Conservation (phyloP, 2,329 filamentous ascomycete species). For the Trichophyton simii region DNA sequence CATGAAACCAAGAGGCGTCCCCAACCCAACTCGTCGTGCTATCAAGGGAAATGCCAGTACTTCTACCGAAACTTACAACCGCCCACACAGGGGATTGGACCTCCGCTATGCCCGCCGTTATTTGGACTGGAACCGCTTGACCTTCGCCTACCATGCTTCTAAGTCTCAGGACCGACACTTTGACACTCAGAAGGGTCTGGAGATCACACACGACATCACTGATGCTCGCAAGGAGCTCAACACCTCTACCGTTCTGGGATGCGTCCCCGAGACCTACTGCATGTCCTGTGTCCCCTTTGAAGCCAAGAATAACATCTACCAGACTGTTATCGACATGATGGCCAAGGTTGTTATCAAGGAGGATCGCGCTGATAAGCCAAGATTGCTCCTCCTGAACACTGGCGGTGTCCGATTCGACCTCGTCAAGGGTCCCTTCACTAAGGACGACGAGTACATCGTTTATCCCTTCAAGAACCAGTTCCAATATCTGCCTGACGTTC, state of each 20-base stretch:
- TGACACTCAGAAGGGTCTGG: slow-evolving; percentile 38
- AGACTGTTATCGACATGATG: slow-evolving; percentile 40
- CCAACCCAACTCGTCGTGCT: slow-evolving; percentile 31
- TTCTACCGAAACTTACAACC: not conserved
- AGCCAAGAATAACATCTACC: slow-evolving; percentile 43
- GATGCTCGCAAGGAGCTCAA: slow-evolving; percentile 41
- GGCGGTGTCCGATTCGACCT: slow-evolving; percentile 51
- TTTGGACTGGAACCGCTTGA: slow-evolving; percentile 56
- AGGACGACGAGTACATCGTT: slow-evolving; percentile 21
- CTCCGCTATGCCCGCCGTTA: slow-evolving; percentile 46
- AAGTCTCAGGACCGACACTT: slow-evolving; percentile 37
- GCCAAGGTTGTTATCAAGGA: slow-evolving; percentile 40
- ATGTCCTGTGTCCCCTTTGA: slow-evolving; percentile 40
- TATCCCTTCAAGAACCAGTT: slow-evolving; percentile 21
- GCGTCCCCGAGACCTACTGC: slow-evolving; percentile 49
- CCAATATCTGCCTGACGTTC: slow-evolving; percentile 21
- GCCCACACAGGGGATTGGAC: slow-evolving; percentile 4
- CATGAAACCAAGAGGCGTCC: slow-evolving; percentile 29
- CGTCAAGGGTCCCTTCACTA: slow-evolving; percentile 50
- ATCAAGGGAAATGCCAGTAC: slow-evolving; percentile 14
- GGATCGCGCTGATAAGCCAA: slow-evolving; percentile 37
- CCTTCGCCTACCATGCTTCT: slow-evolving; percentile 51
- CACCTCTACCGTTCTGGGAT: slow-evolving; percentile 46
- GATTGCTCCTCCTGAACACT: slow-evolving; percentile 49
- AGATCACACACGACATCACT: slow-evolving; percentile 41